Percentiles rank a stretch among this genome's conserved stretches.
phyloP scores from a whole-genome alignment of 306 rosid species.

The Chamaecrista fasciculata region DNA sequence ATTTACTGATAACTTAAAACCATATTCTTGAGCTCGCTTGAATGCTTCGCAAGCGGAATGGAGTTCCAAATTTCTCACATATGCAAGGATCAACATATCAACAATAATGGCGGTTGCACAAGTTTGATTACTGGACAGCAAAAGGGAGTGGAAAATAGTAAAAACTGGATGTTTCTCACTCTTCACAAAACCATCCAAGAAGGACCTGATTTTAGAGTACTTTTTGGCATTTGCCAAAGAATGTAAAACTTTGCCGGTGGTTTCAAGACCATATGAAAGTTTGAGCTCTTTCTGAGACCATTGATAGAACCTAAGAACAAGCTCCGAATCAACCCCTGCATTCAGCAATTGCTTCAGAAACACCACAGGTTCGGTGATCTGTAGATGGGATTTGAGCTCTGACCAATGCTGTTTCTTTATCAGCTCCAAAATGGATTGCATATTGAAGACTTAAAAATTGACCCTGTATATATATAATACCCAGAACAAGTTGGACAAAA shows the following conservation, averaged over 20 bases:
- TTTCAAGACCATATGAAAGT: slow-evolving; percentile 46
- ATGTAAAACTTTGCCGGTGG: slow-evolving; percentile 50
- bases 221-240: slow-evolving; percentile 47
- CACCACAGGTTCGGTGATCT: slow-evolving; percentile 32
- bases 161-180: slow-evolving; percentile 45
- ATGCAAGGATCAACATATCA: slow-evolving; percentile 66
- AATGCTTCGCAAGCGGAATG: slow-evolving; percentile 53
- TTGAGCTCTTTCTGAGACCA: slow-evolving; percentile 62
- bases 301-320: slow-evolving; percentile 60
- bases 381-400: slow-evolving; percentile 55
- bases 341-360: slow-evolving; percentile 53
- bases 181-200: slow-evolving; percentile 55
- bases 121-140: slow-evolving; percentile 27
- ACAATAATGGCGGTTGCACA: slow-evolving; percentile 43
- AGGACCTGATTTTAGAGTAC: slow-evolving; percentile 57
- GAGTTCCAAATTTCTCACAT: slow-evolving; percentile 44
- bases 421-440: slow-evolving; percentile 45
- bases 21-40: slow-evolving; percentile 60
- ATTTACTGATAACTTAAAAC: slow-evolving; percentile 46
- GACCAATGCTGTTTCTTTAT: slow-evolving; percentile 74
- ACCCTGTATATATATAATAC: slow-evolving; percentile 19
- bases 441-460: slow-evolving; percentile 27
- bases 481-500: not conserved
- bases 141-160: slow-evolving; percentile 53
- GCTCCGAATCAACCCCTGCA: slow-evolving; percentile 50